Percentiles rank a stretch among this genome's conserved stretches.
Evolutionary conservation across 768 basidiomycete genomes (phyloP).

Genomic region (Strobilomyces confusus): DNA sequence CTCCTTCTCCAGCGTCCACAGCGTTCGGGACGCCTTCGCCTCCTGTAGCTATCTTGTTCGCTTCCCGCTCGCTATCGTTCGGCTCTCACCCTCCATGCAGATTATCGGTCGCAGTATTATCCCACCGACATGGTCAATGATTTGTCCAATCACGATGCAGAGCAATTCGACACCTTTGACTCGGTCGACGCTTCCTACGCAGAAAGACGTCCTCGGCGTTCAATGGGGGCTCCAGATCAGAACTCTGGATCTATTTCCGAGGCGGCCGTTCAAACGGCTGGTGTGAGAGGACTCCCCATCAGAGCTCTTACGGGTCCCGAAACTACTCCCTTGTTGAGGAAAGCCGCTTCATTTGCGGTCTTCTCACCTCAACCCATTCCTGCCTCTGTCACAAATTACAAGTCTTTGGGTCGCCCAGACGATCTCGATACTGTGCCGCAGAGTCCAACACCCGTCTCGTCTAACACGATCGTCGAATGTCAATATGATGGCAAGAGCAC

Average conservation of each 20-base stretch:
- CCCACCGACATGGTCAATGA: conserved; percentile 44
- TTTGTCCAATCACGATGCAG: conserved; percentile 33
- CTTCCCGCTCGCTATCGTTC: background rate
- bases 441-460: background rate
- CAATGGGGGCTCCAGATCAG: background rate
- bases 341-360: conserved; percentile 35
- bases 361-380: conserved; percentile 3
- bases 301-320: conserved; percentile 8
- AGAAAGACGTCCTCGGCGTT: conserved; percentile 7
- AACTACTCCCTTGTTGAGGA: conserved; percentile 40
- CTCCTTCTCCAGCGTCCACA: conserved; percentile 44
- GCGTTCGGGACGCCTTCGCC: conserved; percentile 52
- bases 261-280: conserved; percentile 21
- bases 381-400: background rate
- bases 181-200: background rate
- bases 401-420: background rate
- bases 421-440: background rate
- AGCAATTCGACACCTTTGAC: background rate
- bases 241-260: conserved; percentile 9
- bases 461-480: conserved; percentile 10
- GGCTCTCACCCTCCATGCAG: conserved; percentile 33
- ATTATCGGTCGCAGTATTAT: conserved; percentile 66
- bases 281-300: conserved; percentile 1
- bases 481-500: conserved; percentile 57
- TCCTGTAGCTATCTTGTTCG: conserved; percentile 45